phyloP scores from a whole-genome alignment of 1,284 basidiomycete genomes.

The Pyrrhoderma noxium region DNA sequence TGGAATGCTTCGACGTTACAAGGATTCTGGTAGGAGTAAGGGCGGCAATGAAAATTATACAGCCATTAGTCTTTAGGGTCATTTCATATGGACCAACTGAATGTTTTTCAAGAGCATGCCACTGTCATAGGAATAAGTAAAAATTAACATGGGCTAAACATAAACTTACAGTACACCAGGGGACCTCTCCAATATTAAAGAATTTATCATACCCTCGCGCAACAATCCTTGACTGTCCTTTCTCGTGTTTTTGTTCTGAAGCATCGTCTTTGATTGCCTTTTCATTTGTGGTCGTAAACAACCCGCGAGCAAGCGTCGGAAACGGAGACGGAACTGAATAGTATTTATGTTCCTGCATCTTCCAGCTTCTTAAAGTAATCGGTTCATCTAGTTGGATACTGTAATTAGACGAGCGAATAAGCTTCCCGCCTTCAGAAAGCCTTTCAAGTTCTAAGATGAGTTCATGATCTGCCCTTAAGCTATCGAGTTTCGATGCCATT shows the following conservation, averaged over 20 bases:
- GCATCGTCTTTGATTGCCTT: slow-evolving; percentile 11
- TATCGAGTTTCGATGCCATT: too few species aligned
- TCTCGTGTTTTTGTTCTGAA: not conserved
- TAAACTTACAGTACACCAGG: slow-evolving; percentile 79
- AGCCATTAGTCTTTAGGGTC: slow-evolving; percentile 95
- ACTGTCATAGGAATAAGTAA: slow-evolving; percentile 41
- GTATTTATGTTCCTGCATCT: slow-evolving; percentile 94
- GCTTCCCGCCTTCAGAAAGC: slow-evolving; percentile 48
- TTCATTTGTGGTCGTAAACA: slow-evolving; percentile 61
- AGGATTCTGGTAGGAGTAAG: slow-evolving; percentile 71
- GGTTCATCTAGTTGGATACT: slow-evolving; percentile 44
- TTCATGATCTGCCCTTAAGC: slow-evolving; percentile 40
- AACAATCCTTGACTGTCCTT: slow-evolving; percentile 61
- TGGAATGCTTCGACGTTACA: slow-evolving; percentile 88
- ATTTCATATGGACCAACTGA: slow-evolving; percentile 81
- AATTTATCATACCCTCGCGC: slow-evolving; percentile 98
- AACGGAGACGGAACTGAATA: slow-evolving; percentile 84
- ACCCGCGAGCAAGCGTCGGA: slow-evolving; percentile 82
- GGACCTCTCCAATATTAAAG: slow-evolving; percentile 95
- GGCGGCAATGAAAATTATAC: slow-evolving; percentile 94
- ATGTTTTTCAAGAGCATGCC: slow-evolving; percentile 66
- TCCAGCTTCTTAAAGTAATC: slow-evolving; percentile 75
- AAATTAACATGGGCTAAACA: not conserved
- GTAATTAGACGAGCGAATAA: slow-evolving; percentile 52
- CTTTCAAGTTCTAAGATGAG: slow-evolving; percentile 46